Percentiles rank a stretch among this genome's conserved stretches.
These are phyloP conservation scores for Aleurites moluccanus DNA, from an alignment of 441 rosid species.

Conservation along the genomic window DNA sequence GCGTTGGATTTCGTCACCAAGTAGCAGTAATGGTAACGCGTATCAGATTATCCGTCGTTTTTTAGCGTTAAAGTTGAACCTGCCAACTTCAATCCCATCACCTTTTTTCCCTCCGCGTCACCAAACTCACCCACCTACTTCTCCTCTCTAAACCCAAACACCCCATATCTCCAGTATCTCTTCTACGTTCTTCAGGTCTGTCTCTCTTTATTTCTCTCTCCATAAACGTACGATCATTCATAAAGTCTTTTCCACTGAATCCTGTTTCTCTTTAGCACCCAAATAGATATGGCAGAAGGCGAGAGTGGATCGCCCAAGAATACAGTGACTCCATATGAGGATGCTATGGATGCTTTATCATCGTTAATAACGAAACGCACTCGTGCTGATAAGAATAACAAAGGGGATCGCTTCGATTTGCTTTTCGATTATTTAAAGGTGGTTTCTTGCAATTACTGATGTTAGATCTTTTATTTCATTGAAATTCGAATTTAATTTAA, in stretches of 20 bases:
- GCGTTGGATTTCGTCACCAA: background rate
- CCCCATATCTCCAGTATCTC: background rate
- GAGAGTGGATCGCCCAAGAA: conserved; percentile 30
- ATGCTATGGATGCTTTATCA: conserved; percentile 79
- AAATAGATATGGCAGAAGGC: conserved; percentile 37
- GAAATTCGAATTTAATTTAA: background rate
- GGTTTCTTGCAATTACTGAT: background rate
- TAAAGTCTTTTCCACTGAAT: no score
- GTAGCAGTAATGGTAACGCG: no score
- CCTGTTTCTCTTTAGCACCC: no score
- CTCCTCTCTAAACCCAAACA: background rate
- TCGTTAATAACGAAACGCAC: conserved; percentile 82
- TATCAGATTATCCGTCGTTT: background rate
- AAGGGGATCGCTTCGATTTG: conserved; percentile 76
- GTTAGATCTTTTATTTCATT: background rate
- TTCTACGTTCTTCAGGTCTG: background rate
- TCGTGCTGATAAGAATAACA: conserved; percentile 86
- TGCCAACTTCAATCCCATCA: conserved; percentile 24
- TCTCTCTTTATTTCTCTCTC: no score
- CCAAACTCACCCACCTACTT: conserved; percentile 4
- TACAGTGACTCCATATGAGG: conserved; percentile 48
- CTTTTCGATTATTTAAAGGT: conserved; percentile 84
- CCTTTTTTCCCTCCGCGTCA: conserved; percentile 18
- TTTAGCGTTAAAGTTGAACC: conserved; percentile 18
- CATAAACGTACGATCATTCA: no score